Base-by-base conservation (phyloP, 2,329 filamentous ascomycete species). In the Curvularia verruculosa region DNA sequence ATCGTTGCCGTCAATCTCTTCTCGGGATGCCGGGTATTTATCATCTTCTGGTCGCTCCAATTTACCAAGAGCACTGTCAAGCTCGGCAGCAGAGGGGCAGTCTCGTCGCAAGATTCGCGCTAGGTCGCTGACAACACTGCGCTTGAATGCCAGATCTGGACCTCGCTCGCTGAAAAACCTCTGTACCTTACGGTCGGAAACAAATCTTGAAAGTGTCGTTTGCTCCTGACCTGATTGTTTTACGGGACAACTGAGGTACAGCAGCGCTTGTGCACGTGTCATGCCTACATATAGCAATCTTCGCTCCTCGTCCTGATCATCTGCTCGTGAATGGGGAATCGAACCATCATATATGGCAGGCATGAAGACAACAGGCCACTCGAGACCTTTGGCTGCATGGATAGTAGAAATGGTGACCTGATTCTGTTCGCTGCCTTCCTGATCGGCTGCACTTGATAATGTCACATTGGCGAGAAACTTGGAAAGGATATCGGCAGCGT, bases 281-380 rank as follows among this genome's bases (percentile, higher is more conserved):
- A 99, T 98, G 26, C 93, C 94, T 13, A 99, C 95, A 69, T 98
- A 99, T 0, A 99, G 81, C 44, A 99, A 78, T 26, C 94, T 84
- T 57, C 95, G 84, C 74, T 99, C 94, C 75, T 99, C 94, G 54
- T 94, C 89, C 3, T 84, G 82, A 71, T 98, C 91, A 44, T 97
- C 93, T 1, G 92, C 85, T 65, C 93, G 85, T 1, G 88, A 89
- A 74, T 98, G 94, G 4, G 94, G 94, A 57, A 98, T 96, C 2
- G 89, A 94, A 0, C 94, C 95, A 45, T 92, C 87, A 71, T 96
- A 96, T 24, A 92, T 89, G 1, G 90, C 91, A 5, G 95, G 93
- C 15, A 98, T 87, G 74, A 98, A 98, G 1, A 98, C 92, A 1
- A 96, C 84, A 0, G 94, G 94, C 95, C 95, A 99, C 75, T 99